Percentiles rank a stretch among this genome's conserved stretches.
phyloP scores from a whole-genome alignment of 148 eudicot genomes.

The Rhododendron molle region DNA sequence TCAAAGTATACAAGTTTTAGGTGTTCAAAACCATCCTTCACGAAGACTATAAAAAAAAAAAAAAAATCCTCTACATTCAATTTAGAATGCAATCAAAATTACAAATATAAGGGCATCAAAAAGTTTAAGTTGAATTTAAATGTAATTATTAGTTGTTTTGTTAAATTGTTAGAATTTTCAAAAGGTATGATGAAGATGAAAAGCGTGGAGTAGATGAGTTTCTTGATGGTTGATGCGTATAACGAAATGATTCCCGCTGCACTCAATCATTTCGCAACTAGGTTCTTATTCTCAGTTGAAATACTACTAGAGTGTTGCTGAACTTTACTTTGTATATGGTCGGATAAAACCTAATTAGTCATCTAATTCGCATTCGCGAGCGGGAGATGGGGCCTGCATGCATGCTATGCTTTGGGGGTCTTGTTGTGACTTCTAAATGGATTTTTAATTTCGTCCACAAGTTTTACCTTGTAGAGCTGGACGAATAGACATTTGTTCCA shows the following conservation, averaged over 20 bases:
- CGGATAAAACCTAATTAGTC: too few relatives aligned
- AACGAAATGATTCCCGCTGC: background rate
- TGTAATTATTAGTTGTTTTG: background rate
- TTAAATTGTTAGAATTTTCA: background rate
- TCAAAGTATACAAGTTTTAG: too few relatives aligned
- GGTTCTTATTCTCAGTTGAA: conserved; percentile 5
- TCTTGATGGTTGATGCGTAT: background rate
- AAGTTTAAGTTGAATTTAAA: too few relatives aligned
- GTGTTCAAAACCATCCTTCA: too few relatives aligned
- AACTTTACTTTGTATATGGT: too few relatives aligned
- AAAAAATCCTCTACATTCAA: too few relatives aligned
- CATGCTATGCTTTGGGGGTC: too few relatives aligned
- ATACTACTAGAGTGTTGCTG: background rate
- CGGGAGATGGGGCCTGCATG: too few relatives aligned
- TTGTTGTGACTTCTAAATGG: too few relatives aligned
- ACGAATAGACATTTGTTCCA: background rate
- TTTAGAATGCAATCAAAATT: too few relatives aligned
- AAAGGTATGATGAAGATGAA: background rate
- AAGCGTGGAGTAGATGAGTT: background rate
- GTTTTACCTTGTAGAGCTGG: background rate
- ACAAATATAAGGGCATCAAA: background rate
- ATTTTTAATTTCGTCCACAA: background rate
- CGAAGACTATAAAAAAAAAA: too few relatives aligned
- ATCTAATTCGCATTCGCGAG: too few relatives aligned
- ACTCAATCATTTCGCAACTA: background rate